Evolutionary conservation across 805 yeast species (phyloP).

Genomic region (Suhomyces sp.): DNA sequence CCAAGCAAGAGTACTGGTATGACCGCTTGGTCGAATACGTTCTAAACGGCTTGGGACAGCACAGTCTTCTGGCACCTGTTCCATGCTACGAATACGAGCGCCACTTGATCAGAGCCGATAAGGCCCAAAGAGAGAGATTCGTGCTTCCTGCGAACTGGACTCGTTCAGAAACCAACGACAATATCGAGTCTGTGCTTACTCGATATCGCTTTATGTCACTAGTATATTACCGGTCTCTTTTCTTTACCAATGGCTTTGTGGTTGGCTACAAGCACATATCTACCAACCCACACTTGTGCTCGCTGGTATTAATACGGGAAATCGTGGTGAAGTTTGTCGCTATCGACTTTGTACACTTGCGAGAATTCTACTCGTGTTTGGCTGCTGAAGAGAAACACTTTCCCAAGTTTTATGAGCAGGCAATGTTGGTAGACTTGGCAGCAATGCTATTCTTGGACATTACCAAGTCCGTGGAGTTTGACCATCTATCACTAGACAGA

Average conservation of each 20-base stretch:
- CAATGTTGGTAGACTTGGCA: conserved; percentile 10
- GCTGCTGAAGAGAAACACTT: background rate
- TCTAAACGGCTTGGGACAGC: conserved; percentile 26
- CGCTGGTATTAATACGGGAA: conserved; percentile 9
- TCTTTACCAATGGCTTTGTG: conserved; percentile 11
- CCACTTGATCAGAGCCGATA: conserved; percentile 20
- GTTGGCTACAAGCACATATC: background rate
- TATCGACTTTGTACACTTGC: conserved; percentile 10
- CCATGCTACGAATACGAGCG: conserved; percentile 28
- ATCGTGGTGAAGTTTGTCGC: conserved; percentile 9
- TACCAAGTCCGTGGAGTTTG: conserved; percentile 12
- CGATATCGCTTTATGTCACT: conserved; percentile 21
- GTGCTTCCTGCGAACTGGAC: conserved; percentile 2
- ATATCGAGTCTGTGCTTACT: conserved; percentile 25
- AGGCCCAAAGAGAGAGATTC: conserved; percentile 10
- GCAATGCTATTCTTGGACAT: conserved; percentile 11
- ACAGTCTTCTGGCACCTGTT: conserved; percentile 14
- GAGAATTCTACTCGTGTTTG: conserved; percentile 12
- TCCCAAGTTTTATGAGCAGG: conserved; percentile 6
- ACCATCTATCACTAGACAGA: background rate
- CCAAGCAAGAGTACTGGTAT: conserved; percentile 22
- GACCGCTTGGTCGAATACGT: conserved; percentile 28
- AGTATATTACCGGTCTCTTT: conserved; percentile 17
- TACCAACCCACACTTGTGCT: background rate
- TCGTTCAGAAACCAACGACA: conserved; percentile 18